Base-by-base conservation (phyloP, 768 basidiomycete genomes). In the Lactifluus subvellereus region DNA sequence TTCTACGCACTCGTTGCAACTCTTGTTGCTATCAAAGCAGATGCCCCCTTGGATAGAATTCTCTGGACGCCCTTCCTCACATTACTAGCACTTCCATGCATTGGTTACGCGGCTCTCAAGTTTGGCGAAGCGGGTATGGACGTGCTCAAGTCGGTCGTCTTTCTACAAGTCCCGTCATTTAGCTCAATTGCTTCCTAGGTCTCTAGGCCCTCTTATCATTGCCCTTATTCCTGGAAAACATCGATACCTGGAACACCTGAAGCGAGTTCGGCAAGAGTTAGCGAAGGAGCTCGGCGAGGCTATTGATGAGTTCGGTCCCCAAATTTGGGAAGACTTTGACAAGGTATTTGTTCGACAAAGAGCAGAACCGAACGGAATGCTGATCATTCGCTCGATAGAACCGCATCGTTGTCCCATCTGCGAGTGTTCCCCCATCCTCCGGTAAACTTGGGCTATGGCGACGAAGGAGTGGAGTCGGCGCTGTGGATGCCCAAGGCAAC, bases 51-150 rank as follows among this genome's bases (percentile, higher is more conserved):
- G 42, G 75, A 79, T 59, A 87, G 86, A 80, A 81, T 79, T 60
- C 72, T 91, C 27, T 83, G 80, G 75, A 88, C 90, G 2, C 95
- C 96, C 0, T 80, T 93, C 69, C 72, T 89, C 11, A 84, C 91
- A 59, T 75, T 89, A 59, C 74, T 81, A 10, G 79, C 84, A 1
- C 76, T 98, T 20, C 96, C 96, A 14, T 82, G 89, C 72, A 88
- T 96, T 78, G 94, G 91, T 57, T 91, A 88, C 70, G 91, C 92
- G 7, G 91, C 95, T 7, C 82, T 98, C 54, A 97, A 97, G 73
- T 97, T 98, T 68, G 95, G 95, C 45, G 95, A 98, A 73, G 96
- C 95, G 45, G 96, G 95, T 42, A 87, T 96, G 84, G 95, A 98
- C 69, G 94, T 98, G 27, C 80, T 94, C 60, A 97, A 97, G 94